A percentile compares a stretch with the other conserved stretches of the same genome.
phyloP scores from a whole-genome alignment of 441 rosid genomes.

The Arabidopsis lyrata region DNA sequence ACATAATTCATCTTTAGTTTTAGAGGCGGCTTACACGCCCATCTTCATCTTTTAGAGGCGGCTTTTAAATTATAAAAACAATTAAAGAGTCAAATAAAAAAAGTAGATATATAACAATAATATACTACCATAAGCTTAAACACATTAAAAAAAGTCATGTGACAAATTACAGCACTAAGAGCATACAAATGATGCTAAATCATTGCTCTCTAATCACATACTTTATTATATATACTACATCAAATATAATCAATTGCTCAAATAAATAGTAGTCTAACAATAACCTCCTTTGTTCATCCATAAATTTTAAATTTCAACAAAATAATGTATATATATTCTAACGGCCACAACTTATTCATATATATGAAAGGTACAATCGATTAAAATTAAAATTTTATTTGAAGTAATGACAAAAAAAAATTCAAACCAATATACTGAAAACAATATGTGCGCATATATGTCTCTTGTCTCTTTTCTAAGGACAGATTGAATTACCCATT shows the following conservation, averaged over 20 bases:
- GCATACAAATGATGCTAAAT: conserved; percentile 35
- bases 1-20: too few relatives aligned
- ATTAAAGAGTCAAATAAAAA: conserved; percentile 39
- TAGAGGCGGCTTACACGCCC: too few relatives aligned
- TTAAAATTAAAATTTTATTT: not conserved
- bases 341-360: not conserved
- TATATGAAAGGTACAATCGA: not conserved
- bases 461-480: not conserved
- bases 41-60: conserved; percentile 39
- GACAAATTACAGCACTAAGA: conserved; percentile 36
- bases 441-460: not conserved
- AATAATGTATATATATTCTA: too few relatives aligned
- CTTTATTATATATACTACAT: not conserved
- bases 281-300: too few relatives aligned
- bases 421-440: not conserved
- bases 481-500: not conserved
- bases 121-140: conserved; percentile 2
- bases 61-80: conserved; percentile 32
- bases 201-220: conserved; percentile 21
- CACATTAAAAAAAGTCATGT: not conserved
- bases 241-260: not conserved
- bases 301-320: too few relatives aligned
- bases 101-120: conserved; percentile 20
- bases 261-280: not conserved
- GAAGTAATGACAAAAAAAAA: not conserved